Evolutionary conservation across 192 early-diverging fungal species (phyloP).

Genomic region (Coemansia aciculifera): DNA sequence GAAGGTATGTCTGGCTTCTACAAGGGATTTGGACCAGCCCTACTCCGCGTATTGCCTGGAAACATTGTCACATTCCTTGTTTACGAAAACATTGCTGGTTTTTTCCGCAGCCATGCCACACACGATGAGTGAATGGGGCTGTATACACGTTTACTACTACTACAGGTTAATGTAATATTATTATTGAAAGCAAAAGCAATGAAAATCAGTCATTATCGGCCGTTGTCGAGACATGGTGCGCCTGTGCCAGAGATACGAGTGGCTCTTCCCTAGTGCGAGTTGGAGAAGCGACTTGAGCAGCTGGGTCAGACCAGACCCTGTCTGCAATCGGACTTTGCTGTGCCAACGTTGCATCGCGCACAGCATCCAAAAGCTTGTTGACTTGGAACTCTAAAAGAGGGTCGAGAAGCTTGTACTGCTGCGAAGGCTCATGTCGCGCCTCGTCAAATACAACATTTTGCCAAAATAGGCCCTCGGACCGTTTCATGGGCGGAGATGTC

Average conservation of each 20-base stretch:
- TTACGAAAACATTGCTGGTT: slow-evolving; percentile 76
- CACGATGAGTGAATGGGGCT: not conserved
- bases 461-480: slow-evolving; percentile 34
- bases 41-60: slow-evolving; percentile 88
- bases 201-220: not conserved
- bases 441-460: slow-evolving; percentile 42
- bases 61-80: slow-evolving; percentile 96
- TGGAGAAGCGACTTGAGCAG: not conserved
- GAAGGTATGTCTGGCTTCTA: slow-evolving; percentile 87
- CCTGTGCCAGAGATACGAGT: not conserved
- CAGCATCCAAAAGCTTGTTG: slow-evolving; percentile 46
- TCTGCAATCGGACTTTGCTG: slow-evolving; percentile 22
- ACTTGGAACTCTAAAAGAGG: slow-evolving; percentile 49
- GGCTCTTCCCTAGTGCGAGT: not conserved
- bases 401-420: slow-evolving; percentile 55
- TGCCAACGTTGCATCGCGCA: slow-evolving; percentile 27
- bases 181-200: not conserved
- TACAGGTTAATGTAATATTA: not conserved
- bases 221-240: not conserved
- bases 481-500: not conserved
- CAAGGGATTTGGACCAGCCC: slow-evolving; percentile 86
- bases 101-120: slow-evolving; percentile 58
- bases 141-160: not conserved
- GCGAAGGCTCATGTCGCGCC: slow-evolving; percentile 38
- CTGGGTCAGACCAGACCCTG: not conserved